Percentiles rank a stretch among this genome's conserved stretches.
These are phyloP conservation scores for Leccinellum rugosiceps DNA, from an alignment of 768 basidiomycete genomes.

Conservation along the genomic window DNA sequence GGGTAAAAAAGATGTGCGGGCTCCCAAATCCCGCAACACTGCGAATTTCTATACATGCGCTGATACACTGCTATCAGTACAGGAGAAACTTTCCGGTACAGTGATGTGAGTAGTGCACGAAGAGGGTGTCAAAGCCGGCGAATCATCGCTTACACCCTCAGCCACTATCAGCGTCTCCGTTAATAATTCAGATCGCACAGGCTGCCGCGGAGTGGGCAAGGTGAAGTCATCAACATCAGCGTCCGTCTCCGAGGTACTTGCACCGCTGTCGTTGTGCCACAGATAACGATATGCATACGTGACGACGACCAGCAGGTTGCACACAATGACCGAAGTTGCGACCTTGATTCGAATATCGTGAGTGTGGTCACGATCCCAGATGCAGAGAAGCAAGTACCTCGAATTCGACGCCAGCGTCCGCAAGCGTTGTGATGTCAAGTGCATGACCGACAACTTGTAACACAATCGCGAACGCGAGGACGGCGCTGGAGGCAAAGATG, in stretches of 20 bases:
- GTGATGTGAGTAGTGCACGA: too few species aligned
- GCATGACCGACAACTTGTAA: constrained; percentile 7
- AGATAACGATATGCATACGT: constrained; percentile 12
- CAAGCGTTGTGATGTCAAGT: neutral
- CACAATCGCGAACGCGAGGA: constrained; percentile 10
- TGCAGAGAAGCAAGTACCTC: neutral
- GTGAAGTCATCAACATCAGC: constrained; percentile 2
- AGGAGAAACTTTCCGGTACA: too few species aligned
- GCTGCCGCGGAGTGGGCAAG: too few species aligned
- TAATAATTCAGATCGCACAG: too few species aligned
- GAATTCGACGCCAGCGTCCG: neutral
- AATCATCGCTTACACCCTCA: too few species aligned
- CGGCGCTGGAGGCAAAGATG: constrained; percentile 15
- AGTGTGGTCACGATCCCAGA: too few species aligned
- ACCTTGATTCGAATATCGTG: neutral
- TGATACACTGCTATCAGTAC: too few species aligned
- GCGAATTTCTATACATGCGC: too few species aligned
- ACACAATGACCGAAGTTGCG: constrained; percentile 9
- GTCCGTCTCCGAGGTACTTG: constrained; percentile 3
- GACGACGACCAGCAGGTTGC: constrained; percentile 17
- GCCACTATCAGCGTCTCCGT: too few species aligned
- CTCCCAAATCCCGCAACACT: too few species aligned
- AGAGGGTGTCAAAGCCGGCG: too few species aligned
- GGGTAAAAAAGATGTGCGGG: constrained; percentile 82
- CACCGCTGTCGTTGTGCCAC: neutral